Percentiles rank a stretch among this genome's conserved stretches.
Evolutionary conservation across 140 eudicot genomes (phyloP).

Genomic region (Erigeron philadelphicus): DNA sequence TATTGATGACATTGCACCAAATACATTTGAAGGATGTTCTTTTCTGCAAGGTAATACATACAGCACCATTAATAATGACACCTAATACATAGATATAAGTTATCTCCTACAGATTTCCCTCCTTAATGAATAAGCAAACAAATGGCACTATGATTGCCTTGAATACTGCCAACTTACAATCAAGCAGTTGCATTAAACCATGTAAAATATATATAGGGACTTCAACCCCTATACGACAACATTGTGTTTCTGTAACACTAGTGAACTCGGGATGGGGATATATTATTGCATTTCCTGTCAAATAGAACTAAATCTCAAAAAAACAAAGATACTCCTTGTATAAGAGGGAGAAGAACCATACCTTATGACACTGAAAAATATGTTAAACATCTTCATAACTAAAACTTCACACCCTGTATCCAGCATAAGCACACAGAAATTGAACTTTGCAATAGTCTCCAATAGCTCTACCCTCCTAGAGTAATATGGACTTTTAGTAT

Average conservation of each 20-base stretch:
- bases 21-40: slow-evolving; percentile 57
- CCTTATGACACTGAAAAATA: slow-evolving; percentile 72
- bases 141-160: slow-evolving; percentile 6
- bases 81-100: not conserved
- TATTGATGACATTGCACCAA: slow-evolving; percentile 65
- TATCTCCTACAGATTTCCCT: not conserved
- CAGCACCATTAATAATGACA: slow-evolving; percentile 21
- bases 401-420: slow-evolving; percentile 74
- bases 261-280: not conserved
- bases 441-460: slow-evolving; percentile 69
- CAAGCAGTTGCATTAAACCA: slow-evolving; percentile 10
- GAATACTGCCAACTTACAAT: not conserved
- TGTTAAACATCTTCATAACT: slow-evolving; percentile 64
- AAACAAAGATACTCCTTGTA: slow-evolving; percentile 14
- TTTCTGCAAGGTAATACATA: slow-evolving; percentile 48
- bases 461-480: slow-evolving; percentile 57
- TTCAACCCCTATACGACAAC: slow-evolving; percentile 14
- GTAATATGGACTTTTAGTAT: slow-evolving; percentile 59
- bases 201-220: slow-evolving; percentile 15
- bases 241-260: not conserved
- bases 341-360: slow-evolving; percentile 21
- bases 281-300: not conserved
- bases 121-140: not conserved
- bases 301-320: not conserved
- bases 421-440: slow-evolving; percentile 71